Percentiles rank a stretch among this genome's conserved stretches.
phyloP scores from a whole-genome alignment of 768 basidiomycete genomes.

The Boletales sp. region DNA sequence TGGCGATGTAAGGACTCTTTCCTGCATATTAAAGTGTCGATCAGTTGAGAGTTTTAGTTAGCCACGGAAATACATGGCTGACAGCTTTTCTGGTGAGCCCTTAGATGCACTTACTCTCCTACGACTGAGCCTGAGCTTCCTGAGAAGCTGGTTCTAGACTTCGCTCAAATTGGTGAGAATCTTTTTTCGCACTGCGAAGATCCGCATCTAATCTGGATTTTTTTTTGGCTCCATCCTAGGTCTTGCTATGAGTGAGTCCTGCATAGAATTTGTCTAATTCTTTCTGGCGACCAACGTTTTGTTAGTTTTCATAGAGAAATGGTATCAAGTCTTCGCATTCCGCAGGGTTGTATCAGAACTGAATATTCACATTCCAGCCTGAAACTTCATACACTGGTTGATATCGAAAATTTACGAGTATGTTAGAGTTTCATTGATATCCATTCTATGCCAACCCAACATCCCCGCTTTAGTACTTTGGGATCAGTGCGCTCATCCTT shows the following conservation, averaged over 20 bases:
- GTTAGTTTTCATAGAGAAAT: constrained; percentile 42
- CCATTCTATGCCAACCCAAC: neutral
- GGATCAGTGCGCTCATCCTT: constrained; percentile 43
- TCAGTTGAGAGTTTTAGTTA: constrained; percentile 38
- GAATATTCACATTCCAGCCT: constrained; percentile 29
- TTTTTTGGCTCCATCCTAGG: constrained; percentile 15
- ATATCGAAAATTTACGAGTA: constrained; percentile 45
- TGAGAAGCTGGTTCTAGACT: constrained; percentile 42
- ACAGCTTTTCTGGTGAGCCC: constrained; percentile 44
- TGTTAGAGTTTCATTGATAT: constrained; percentile 6
- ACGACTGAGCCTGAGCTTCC: neutral
- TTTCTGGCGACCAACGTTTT: constrained; percentile 3
- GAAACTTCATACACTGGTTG: constrained; percentile 38
- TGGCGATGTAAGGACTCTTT: constrained; percentile 50
- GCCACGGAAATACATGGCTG: constrained; percentile 46
- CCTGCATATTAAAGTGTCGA: neutral
- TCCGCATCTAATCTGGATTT: neutral
- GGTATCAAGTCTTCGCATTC: constrained; percentile 29
- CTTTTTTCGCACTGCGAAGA: neutral
- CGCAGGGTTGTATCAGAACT: neutral
- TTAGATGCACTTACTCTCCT: neutral
- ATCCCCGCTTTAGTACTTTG: constrained; percentile 36
- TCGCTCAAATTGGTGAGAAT: constrained; percentile 49
- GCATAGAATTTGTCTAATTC: neutral
- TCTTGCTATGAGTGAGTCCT: constrained; percentile 38